A percentile compares a stretch with the other conserved stretches of the same genome.
Evolutionary conservation across 768 basidiomycete species (phyloP).

Genomic region (Xerocomus brunneocitrinus): DNA sequence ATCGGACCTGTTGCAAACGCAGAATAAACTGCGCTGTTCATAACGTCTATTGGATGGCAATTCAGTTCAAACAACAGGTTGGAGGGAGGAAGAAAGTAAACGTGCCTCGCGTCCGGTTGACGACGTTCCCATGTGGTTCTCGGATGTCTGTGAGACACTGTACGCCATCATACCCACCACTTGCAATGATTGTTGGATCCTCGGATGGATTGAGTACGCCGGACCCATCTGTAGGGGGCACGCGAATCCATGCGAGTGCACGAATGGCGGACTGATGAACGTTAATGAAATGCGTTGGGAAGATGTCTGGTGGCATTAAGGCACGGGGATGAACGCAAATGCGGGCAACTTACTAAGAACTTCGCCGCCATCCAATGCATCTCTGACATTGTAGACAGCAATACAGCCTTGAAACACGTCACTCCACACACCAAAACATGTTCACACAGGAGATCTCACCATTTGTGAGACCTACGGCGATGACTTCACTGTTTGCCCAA

Average conservation of each 20-base stretch:
- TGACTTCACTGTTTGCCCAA: slow-evolving; percentile 81
- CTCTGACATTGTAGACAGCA: slow-evolving; percentile 52
- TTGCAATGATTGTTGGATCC: slow-evolving; percentile 70
- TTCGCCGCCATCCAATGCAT: slow-evolving; percentile 34
- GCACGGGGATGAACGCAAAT: neutral
- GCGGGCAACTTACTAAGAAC: slow-evolving; percentile 27
- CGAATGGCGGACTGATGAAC: slow-evolving; percentile 81
- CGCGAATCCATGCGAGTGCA: slow-evolving; percentile 67
- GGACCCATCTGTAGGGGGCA: slow-evolving; percentile 49
- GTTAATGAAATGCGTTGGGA: slow-evolving; percentile 69
- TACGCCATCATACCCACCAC: slow-evolving; percentile 78
- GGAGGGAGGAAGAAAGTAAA: neutral
- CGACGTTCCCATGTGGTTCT: slow-evolving; percentile 58
- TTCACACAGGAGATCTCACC: slow-evolving; percentile 41
- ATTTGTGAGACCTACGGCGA: slow-evolving; percentile 82
- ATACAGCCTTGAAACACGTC: slow-evolving; percentile 41
- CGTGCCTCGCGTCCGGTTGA: slow-evolving; percentile 75
- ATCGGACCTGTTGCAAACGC: slow-evolving; percentile 64
- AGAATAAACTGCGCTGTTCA: slow-evolving; percentile 63
- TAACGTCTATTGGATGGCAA: slow-evolving; percentile 49
- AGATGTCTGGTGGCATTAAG: slow-evolving; percentile 29
- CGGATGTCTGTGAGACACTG: slow-evolving; percentile 74
- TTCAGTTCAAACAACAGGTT: neutral
- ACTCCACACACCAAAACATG: neutral
- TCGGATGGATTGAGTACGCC: slow-evolving; percentile 44